Evolutionary conservation across 805 yeast genomes (phyloP), one percentile per base, ranked within the genome.

Genomic region (Sungouiella blattae): DNA sequence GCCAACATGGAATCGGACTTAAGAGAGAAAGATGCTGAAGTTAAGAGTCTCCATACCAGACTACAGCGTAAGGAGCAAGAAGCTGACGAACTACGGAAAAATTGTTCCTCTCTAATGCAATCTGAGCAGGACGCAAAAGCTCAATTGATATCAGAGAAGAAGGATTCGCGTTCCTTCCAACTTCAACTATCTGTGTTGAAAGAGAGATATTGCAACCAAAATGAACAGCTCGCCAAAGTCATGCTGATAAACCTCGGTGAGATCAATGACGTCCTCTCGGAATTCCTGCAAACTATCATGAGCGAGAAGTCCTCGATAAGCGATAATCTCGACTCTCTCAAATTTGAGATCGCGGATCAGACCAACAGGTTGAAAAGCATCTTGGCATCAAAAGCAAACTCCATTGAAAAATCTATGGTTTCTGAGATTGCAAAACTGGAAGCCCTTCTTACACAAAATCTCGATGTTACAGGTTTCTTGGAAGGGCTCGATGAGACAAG

Each of bases 11-110:
- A 43, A 12, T 27, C 43, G 18, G 37, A 12, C 28, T 11, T 34
- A 18, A 39, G 40, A 16, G 50, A 45, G 17, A 37, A 43, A 18
- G 24, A 15, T 11, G 26, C 49, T 3, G 37, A 32, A 16, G 29
- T 39, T 4, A 25, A 15, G 12, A 23, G 31, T 4, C 35, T 39
- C 4, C 26, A n/a, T 8, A 15, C 26, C 20, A 33, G 30, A 18
- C 7, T 31, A 17, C 28, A 31, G 8, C 15, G 16, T 9, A 28
- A 25, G 6, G 33, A 30, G n/a, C 12, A 8, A 7, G 20, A 25
- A 7, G n/a, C 27, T 6, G 14, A 22, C 9, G 14, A 11, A 4
- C 40, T 37, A 2, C 28, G 28, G 15, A 11, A 16, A 8, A 33
- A 35, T 17, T 18, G 32, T 8, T 26, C 5, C 9, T 36, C 6